Conservation (phyloP, 352 stramenopile genomes). For the Pythium chondricola region DNA sequence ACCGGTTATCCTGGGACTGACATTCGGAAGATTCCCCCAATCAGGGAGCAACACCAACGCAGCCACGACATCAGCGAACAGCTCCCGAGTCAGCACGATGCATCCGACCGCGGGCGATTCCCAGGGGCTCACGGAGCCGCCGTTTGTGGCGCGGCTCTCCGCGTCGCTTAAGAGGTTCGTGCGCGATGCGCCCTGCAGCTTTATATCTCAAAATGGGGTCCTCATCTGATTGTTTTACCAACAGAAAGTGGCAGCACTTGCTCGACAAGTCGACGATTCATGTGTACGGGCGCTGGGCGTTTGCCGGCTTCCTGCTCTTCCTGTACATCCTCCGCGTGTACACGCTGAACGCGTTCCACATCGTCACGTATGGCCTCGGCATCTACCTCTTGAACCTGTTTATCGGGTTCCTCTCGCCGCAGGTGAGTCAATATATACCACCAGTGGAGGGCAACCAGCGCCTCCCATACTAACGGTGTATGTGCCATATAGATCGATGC, state of each 20-base stretch:
- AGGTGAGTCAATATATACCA: no score
- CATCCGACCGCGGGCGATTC: conserved; percentile 16
- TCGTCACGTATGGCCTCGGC: conserved; percentile 98
- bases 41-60: conserved; percentile 11
- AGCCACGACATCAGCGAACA: not conserved
- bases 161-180: conserved; percentile 74
- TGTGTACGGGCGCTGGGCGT: conserved; percentile 88
- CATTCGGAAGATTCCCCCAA: conserved; percentile 22
- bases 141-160: conserved; percentile 72
- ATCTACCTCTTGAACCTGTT: conserved; percentile 99
- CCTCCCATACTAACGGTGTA: no score
- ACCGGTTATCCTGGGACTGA: no score
- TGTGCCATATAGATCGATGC: no score
- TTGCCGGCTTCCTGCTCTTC: conserved; percentile 77
- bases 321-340: conserved; percentile 94
- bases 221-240: no score
- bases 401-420: conserved; percentile 98
- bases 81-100: not conserved
- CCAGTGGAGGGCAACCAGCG: no score
- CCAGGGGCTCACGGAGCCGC: conserved; percentile 40
- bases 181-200: no score
- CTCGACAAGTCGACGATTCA: conserved; percentile 98
- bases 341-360: conserved; percentile 94
- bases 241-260: conserved; percentile 94
- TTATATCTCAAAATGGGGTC: no score